phyloP scores from a whole-genome alignment of 1,284 basidiomycete species.

The Cutaneotrichosporon spelunceum region DNA sequence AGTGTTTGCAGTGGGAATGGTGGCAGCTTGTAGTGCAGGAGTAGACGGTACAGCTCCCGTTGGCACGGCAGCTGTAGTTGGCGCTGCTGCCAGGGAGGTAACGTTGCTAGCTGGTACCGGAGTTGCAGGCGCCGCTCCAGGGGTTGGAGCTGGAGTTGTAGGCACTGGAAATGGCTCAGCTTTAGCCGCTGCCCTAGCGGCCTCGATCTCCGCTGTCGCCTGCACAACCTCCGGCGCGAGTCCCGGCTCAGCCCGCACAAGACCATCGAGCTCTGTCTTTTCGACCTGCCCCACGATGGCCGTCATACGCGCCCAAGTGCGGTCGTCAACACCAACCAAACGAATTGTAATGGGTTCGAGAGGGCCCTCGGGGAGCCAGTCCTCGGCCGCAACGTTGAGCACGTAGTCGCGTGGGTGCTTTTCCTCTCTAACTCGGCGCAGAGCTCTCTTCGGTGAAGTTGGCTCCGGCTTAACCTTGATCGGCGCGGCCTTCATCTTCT shows the following conservation, averaged over 20 bases:
- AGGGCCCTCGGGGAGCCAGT: slow-evolving; percentile 28
- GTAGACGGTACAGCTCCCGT: background rate
- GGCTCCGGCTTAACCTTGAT: background rate
- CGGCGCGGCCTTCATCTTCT: slow-evolving; percentile 10
- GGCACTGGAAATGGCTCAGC: background rate
- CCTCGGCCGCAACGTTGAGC: slow-evolving; percentile 38
- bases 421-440: background rate
- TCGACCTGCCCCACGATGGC: slow-evolving; percentile 32
- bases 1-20: background rate
- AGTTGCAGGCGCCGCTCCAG: background rate
- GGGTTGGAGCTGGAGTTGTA: background rate
- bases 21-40: background rate
- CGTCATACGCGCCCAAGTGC: slow-evolving; percentile 37
- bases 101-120: background rate
- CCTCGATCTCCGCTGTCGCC: slow-evolving; percentile 4
- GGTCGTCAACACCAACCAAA: slow-evolving; percentile 34
- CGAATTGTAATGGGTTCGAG: slow-evolving; percentile 41
- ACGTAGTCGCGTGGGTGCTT: slow-evolving; percentile 17
- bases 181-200: background rate
- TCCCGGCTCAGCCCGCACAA: slow-evolving; percentile 31
- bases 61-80: background rate
- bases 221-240: slow-evolving; percentile 18
- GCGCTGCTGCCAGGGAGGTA: background rate
- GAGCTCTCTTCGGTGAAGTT: background rate
- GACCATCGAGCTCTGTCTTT: slow-evolving; percentile 26